Conservation (phyloP, 495 filamentous ascomycete genomes). For the Amniculicola lignicola region DNA sequence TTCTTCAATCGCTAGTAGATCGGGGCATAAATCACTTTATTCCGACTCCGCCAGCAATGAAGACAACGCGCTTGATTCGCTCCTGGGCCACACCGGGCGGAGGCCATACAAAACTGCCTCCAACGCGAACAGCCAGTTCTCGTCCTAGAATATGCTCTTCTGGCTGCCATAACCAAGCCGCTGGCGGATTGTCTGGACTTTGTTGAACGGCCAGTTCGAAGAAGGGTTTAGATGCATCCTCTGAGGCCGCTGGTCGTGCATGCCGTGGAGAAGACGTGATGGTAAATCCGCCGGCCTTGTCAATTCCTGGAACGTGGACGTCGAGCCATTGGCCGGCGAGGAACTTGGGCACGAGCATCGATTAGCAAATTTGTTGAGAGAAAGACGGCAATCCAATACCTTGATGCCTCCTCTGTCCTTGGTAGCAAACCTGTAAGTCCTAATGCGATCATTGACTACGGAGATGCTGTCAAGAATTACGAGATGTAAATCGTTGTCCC, state of each 20-base stretch:
- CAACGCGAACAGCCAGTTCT: slow-evolving; percentile 64
- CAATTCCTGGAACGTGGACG: slow-evolving; percentile 63
- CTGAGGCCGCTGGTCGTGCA: slow-evolving; percentile 19
- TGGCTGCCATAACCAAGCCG: slow-evolving; percentile 70
- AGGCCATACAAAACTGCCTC: slow-evolving; percentile 78
- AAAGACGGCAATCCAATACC: slow-evolving; percentile 13
- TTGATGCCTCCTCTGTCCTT: slow-evolving; percentile 26
- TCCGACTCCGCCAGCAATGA: slow-evolving; percentile 81
- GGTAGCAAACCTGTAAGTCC: slow-evolving; percentile 20
- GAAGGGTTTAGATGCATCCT: slow-evolving; percentile 40
- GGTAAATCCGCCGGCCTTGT: slow-evolving; percentile 78
- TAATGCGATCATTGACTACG: slow-evolving; percentile 47
- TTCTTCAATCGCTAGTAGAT: not conserved
- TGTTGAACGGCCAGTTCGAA: slow-evolving; percentile 74
- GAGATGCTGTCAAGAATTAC: slow-evolving; percentile 26
- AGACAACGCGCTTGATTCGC: slow-evolving; percentile 56
- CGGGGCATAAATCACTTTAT: slow-evolving; percentile 60
- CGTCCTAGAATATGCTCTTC: slow-evolving; percentile 53
- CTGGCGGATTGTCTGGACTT: slow-evolving; percentile 63
- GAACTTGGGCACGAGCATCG: slow-evolving; percentile 51
- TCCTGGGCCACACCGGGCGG: slow-evolving; percentile 46
- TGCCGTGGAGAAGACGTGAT: slow-evolving; percentile 69
- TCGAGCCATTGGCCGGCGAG: slow-evolving; percentile 91
- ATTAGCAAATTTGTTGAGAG: slow-evolving; percentile 13
- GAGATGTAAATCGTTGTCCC: slow-evolving; percentile 47